These are phyloP conservation scores for Amoebophrya sp. DNA, from an alignment of 169 alveolate species.

Conservation along the genomic window DNA sequence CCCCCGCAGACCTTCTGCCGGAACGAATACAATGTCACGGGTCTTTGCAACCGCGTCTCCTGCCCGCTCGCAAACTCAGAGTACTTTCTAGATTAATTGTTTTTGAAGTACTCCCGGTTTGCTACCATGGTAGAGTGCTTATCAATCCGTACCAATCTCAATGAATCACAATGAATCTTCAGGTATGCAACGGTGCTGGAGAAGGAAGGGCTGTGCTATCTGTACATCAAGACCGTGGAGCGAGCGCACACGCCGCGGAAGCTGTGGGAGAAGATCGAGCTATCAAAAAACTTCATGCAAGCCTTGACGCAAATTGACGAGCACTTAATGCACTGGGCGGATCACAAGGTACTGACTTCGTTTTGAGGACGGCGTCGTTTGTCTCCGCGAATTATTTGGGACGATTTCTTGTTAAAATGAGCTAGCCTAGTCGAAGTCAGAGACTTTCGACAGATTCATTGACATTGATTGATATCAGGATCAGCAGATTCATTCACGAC, in stretches of 20 bases:
- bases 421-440: too few relatives aligned
- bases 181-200: background rate
- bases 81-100: too few relatives aligned
- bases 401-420: too few relatives aligned
- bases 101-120: too few relatives aligned
- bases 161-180: too few relatives aligned
- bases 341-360: background rate
- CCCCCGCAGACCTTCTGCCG: conserved; percentile 37
- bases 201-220: conserved; percentile 69
- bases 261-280: conserved; percentile 88
- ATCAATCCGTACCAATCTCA: too few relatives aligned
- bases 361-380: too few relatives aligned
- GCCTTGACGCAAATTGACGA: conserved; percentile 84
- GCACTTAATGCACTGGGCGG: conserved; percentile 26
- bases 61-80: conserved; percentile 91
- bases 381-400: too few relatives aligned
- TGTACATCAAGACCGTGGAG: conserved; percentile 90
- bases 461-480: too few relatives aligned
- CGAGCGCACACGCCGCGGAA: conserved; percentile 91
- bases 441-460: too few relatives aligned
- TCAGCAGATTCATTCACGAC: too few relatives aligned
- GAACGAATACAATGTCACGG: conserved; percentile 88
- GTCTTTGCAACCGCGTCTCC: conserved; percentile 88
- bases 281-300: conserved; percentile 69
- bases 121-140: too few relatives aligned